Evolutionary conservation across 805 yeast species (phyloP).

Genomic region (Wickerhamiella galacta): DNA sequence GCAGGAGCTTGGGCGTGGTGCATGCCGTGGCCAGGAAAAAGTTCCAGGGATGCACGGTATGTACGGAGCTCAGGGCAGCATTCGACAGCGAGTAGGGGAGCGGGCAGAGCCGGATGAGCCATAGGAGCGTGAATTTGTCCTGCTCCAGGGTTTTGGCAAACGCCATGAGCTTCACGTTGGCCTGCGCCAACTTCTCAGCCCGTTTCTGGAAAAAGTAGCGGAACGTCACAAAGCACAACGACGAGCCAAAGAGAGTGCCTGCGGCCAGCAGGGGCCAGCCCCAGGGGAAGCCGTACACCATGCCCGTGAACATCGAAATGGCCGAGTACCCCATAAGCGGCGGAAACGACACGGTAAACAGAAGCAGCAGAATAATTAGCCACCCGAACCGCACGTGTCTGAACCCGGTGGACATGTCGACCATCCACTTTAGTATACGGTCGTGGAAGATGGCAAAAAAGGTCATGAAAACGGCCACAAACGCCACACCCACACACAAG

Average conservation of each 20-base stretch:
- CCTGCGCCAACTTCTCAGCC: conserved; percentile 43
- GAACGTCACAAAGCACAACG: conserved; percentile 54
- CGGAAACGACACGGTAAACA: conserved; percentile 68
- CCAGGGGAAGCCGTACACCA: conserved; percentile 60
- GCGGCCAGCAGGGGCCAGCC: conserved; percentile 68
- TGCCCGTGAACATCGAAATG: conserved; percentile 51
- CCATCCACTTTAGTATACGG: conserved; percentile 19
- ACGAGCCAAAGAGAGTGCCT: conserved; percentile 59
- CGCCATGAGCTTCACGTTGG: conserved; percentile 53
- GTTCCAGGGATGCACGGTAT: conserved; percentile 44
- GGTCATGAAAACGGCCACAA: conserved; percentile 11
- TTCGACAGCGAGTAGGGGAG: conserved; percentile 84
- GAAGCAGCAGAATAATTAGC: conserved; percentile 30
- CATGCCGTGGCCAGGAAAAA: conserved; percentile 56
- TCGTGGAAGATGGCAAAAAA: conserved; percentile 22
- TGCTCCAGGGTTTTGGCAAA: conserved; percentile 60
- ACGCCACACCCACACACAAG: conserved; percentile 11
- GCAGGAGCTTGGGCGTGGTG: conserved; percentile 68
- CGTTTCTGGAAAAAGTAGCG: conserved; percentile 38
- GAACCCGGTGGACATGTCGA: conserved; percentile 19
- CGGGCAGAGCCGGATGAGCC: conserved; percentile 72
- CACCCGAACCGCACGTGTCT: conserved; percentile 21
- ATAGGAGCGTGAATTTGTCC: conserved; percentile 47
- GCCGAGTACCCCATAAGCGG: conserved; percentile 75
- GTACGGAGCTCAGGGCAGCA: conserved; percentile 83